Base-by-base conservation (phyloP, 352 stramenopile genomes). In the Phytophthora crassamura region DNA sequence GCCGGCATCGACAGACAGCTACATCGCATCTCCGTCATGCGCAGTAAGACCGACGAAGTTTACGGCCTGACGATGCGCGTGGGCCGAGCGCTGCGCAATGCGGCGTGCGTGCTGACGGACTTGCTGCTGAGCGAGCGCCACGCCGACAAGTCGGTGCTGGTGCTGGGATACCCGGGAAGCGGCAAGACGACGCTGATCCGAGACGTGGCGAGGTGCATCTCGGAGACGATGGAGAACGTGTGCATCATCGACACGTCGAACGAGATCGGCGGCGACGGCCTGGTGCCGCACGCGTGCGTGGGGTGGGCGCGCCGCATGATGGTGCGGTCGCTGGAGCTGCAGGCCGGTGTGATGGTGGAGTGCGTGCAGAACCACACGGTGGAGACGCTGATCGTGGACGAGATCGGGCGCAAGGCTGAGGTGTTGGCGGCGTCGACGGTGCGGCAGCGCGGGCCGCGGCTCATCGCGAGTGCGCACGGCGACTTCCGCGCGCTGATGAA, bases 241-340 rank as follows among this genome's bases (percentile, higher is more conserved):
- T 79, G 85, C 16, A 91, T 97, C 38, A 87, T 97, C 22, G 91
- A 98, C 72, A 97, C 90, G 22, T 94, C 77, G n/a, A 97, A 97
- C 72, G 89, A 97, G 67, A 97, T 97, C 66, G 86, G 76, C 9
- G 89, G 91, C n/a, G 86, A 95, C 59, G 88, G 89, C n/a, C 58
- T 87, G 50, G 67, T 91, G 46, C 89, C 87, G 20, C 89, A 97
- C 58, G 46, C 42, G 28, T 95, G 86, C 52, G 60, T 96, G 40
- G 89, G 89, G 16, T 78, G 66, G 49, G 77, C 88, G 25, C 55
- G 88, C 32, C 84, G 89, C 30, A 91, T 97, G 80, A 94, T 95
- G 84, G 89, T 97, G 12, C 59, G 59, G 32, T 82, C 71, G n/a
- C 63, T 95, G 1, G 73, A 90, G 36, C 67, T 78, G 8, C 89